Percentiles rank a stretch among this genome's conserved stretches.
These are phyloP conservation scores for Kodamaea alishanica DNA, from an alignment of 1,139 yeast species.

Conservation along the genomic window DNA sequence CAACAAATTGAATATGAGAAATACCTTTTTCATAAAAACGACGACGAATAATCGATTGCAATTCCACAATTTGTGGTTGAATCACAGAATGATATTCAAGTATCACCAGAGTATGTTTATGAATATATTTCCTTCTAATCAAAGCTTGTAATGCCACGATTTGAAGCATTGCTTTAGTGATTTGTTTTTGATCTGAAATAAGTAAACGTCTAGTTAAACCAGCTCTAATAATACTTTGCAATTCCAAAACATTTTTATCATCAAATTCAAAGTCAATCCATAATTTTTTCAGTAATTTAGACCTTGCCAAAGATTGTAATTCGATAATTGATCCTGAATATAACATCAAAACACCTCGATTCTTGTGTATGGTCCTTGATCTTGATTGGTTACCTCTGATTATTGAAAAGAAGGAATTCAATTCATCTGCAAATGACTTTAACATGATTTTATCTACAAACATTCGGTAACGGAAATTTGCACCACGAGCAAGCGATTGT, in stretches of 20 bases:
- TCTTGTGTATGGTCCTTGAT: slow-evolving; percentile 35
- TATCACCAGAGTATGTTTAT: slow-evolving; percentile 21
- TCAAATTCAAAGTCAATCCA: slow-evolving; percentile 12
- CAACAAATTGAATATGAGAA: too few relatives aligned
- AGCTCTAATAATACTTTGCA: slow-evolving; percentile 34
- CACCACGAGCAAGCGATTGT: slow-evolving; percentile 66
- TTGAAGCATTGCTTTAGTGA: too few relatives aligned
- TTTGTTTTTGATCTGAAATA: too few relatives aligned
- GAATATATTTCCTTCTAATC: slow-evolving; percentile 25
- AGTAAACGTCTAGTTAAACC: too few relatives aligned
- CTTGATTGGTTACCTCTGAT: slow-evolving; percentile 42
- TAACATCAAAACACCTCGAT: slow-evolving; percentile 32
- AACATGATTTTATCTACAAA: slow-evolving; percentile 60
- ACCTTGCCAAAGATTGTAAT: slow-evolving; percentile 38
- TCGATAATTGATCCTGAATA: slow-evolving; percentile 27
- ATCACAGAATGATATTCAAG: slow-evolving; percentile 22
- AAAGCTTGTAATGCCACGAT: slow-evolving; percentile 24
- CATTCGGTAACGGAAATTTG: slow-evolving; percentile 56
- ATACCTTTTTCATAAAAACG: slow-evolving; percentile 20
- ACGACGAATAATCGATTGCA: slow-evolving; percentile 37
- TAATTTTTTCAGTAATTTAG: slow-evolving; percentile 16
- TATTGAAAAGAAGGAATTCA: slow-evolving; percentile 33
- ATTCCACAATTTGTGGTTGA: slow-evolving; percentile 22
- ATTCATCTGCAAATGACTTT: slow-evolving; percentile 49
- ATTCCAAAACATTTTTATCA: slow-evolving; percentile 8